phyloP scores from a whole-genome alignment of 257 asterid species.

The Leptodermis oblonga region DNA sequence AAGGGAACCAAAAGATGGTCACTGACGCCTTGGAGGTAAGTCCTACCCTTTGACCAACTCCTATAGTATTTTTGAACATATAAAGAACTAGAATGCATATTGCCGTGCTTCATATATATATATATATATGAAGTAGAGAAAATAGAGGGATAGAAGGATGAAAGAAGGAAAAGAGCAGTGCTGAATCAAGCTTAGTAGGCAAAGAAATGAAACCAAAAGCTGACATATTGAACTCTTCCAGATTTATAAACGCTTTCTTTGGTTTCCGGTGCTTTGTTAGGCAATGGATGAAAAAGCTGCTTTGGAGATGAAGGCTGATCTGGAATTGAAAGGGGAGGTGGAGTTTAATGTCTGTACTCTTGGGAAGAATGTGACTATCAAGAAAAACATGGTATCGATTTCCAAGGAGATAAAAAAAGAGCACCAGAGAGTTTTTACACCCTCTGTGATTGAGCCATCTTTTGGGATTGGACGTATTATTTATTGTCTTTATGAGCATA shows the following conservation, averaged over 20 bases:
- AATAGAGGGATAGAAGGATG: background rate
- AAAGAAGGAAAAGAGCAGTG: background rate
- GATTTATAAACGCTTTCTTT: background rate
- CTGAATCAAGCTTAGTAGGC: background rate
- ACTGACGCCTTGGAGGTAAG: constrained; percentile 71
- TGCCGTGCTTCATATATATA: background rate
- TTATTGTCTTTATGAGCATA: constrained; percentile 79
- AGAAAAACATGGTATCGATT: constrained; percentile 63
- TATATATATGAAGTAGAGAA: background rate
- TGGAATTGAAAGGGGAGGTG: constrained; percentile 65
- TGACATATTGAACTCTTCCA: background rate
- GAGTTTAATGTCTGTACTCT: constrained; percentile 69
- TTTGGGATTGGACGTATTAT: constrained; percentile 88
- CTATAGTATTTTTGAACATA: background rate
- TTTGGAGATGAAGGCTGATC: constrained; percentile 61
- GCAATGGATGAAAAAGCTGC: constrained; percentile 78
- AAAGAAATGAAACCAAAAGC: background rate
- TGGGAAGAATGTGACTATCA: constrained; percentile 60
- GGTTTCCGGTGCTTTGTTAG: constrained; percentile 25
- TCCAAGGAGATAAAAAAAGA: constrained; percentile 68
- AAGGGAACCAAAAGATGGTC: constrained; percentile 68
- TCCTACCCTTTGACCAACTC: background rate
- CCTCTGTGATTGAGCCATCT: constrained; percentile 88
- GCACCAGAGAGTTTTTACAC: constrained; percentile 83
- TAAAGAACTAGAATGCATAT: background rate